Evolutionary conservation across 129 eudicot genomes (phyloP), one percentile per base, ranked within the genome.

Genomic region (Centrapalus pauciflorus): DNA sequence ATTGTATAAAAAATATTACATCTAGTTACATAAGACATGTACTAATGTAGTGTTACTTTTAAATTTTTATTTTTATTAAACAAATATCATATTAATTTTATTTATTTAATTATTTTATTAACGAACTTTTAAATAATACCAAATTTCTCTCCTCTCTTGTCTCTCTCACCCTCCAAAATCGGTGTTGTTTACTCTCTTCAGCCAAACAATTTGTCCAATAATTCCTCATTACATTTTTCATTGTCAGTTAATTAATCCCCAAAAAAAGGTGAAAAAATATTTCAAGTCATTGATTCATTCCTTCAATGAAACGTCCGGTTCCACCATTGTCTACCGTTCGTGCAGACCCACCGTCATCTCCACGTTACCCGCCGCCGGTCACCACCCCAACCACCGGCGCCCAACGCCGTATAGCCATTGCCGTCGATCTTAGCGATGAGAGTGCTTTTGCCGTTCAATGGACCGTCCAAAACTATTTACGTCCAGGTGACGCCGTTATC

Each of bases 351-450:
- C 73, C 85, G 2, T 64, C 71, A 12, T 81, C 76, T 16, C 78
- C 85, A 3, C 78, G 76, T 11, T 72, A 52, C 78, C 78, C 78
- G 4, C 78, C 78, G 3, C 70, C 77, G 0, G 67, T 57, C 57
- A 17, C 28, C 68, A 71, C 81, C 27, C 69, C 83, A 27, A 69
- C 77, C 72, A 4, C 87, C 57, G 38, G 55, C 27, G 63, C 80
- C 54, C 76, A 69, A 34, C 85, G 90, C 48, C 81, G 81, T 28
- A 76, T 84, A 32, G 90, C 76, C 24, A 84, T 84, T 35, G 90
- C 90, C 0, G 80, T 84, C 29, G 90, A 84, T 59, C 81, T 84
- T 40, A 77, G 83, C 24, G 90, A 77, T 55, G 90, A 84, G 49
- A 70, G 82, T 74, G 90, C 81, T 21, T 80, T 30, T 62, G 86